These are phyloP conservation scores for Cutaneotrichosporon sp. DNA, from an alignment of 1,284 basidiomycete genomes.

Conservation along the genomic window DNA sequence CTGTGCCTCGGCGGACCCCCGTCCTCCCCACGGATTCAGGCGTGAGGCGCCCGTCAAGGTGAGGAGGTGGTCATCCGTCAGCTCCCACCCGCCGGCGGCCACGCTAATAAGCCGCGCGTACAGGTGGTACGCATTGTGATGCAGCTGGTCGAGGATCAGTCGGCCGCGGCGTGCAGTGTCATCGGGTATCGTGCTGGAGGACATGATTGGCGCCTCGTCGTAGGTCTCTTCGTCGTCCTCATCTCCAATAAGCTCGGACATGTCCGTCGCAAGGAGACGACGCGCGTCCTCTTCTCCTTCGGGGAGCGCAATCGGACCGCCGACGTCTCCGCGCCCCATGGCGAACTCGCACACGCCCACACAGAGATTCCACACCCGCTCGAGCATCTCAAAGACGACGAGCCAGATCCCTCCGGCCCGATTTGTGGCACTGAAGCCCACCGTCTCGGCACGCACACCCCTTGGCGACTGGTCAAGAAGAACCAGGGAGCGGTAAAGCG, in stretches of 20 bases:
- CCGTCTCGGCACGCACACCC: conserved; percentile 27
- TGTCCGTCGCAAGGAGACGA: conserved; percentile 25
- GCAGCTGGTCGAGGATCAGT: conserved; percentile 43
- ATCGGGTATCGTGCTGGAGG: conserved; percentile 12
- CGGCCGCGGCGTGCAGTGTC: conserved; percentile 37
- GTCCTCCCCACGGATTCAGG: conserved; percentile 16
- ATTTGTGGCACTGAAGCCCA: conserved; percentile 21
- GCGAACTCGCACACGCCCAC: conserved; percentile 51
- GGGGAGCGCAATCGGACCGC: conserved; percentile 27
- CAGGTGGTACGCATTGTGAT: conserved; percentile 47
- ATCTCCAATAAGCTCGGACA: conserved; percentile 20
- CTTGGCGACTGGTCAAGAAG: conserved; percentile 37
- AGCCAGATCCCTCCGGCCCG: conserved; percentile 40
- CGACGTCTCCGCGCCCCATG: conserved; percentile 35
- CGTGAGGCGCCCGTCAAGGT: conserved; percentile 18
- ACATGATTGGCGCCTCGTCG: conserved; percentile 5
- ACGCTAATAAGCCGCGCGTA: conserved; percentile 28
- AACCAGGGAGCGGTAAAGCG: conserved; percentile 44
- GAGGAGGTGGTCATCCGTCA: conserved; percentile 21
- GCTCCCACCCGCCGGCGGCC: conserved; percentile 24
- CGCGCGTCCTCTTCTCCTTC: conserved; percentile 43
- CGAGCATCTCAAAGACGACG: conserved; percentile 41
- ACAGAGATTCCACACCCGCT: conserved; percentile 42
- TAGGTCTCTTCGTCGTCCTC: conserved; percentile 20
- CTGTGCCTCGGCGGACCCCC: conserved; percentile 6